Evolutionary conservation across 2,329 filamentous ascomycete species (phyloP).

Genomic region (Zymoseptoria crescenta): DNA sequence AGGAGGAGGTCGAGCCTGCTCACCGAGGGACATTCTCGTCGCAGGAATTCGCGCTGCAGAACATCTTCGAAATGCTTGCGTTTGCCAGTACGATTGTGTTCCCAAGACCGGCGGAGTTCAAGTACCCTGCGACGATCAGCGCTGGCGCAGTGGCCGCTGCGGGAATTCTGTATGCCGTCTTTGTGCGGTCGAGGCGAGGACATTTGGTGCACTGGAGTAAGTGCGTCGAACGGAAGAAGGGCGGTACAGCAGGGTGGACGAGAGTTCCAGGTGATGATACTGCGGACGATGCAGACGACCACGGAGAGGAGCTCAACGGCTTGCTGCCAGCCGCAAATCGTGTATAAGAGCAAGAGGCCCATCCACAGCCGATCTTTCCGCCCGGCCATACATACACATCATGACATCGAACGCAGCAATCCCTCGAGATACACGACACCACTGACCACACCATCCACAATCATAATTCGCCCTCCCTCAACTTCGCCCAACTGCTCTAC

Average conservation of each 20-base stretch:
- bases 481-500: conserved; percentile 55
- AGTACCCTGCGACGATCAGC: conserved; percentile 52
- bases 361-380: neutral
- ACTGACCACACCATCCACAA: conserved; percentile 74
- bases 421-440: conserved; percentile 57
- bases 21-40: conserved; percentile 61
- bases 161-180: conserved; percentile 47
- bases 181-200: conserved; percentile 50
- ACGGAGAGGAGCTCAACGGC: neutral
- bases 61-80: conserved; percentile 60
- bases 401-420: conserved; percentile 24
- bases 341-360: neutral
- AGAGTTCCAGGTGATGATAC: conserved; percentile 1
- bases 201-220: conserved; percentile 49
- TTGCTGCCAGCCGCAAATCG: neutral
- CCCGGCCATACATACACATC: neutral
- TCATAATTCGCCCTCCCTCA: conserved; percentile 52
- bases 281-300: neutral
- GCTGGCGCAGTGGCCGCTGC: conserved; percentile 45
- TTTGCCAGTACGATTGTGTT: conserved; percentile 60
- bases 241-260: conserved; percentile 8
- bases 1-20: conserved; percentile 33
- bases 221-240: conserved; percentile 20
- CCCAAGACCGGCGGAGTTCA: conserved; percentile 55
- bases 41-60: conserved; percentile 60